Conservation (phyloP, 2,329 filamentous ascomycete species). For the Aureobasidium melanogenum region DNA sequence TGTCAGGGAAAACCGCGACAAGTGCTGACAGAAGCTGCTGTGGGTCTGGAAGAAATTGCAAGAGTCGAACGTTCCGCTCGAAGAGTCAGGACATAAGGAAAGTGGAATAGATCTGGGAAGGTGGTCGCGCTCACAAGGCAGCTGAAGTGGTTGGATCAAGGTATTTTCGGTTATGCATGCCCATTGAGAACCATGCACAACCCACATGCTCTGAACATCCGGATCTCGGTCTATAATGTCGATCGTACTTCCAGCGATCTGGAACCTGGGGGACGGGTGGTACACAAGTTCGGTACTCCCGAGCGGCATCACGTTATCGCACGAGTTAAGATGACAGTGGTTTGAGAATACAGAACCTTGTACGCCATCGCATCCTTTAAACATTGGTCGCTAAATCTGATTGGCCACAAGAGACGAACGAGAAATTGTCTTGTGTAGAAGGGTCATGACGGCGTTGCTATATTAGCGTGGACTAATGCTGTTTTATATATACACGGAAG, state of each 20-base stretch:
- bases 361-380: constrained; percentile 1
- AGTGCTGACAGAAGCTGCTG: background rate
- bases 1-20: background rate
- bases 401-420: background rate
- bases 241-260: background rate
- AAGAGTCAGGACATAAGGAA: background rate
- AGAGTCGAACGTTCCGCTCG: too few relatives aligned
- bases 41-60: background rate
- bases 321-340: background rate
- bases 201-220: background rate
- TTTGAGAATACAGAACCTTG: background rate
- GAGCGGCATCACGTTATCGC: background rate
- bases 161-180: background rate
- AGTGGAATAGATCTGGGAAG: background rate
- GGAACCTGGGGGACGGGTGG: background rate
- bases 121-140: background rate
- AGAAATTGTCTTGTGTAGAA: background rate
- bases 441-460: background rate
- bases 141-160: background rate
- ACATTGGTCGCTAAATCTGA: background rate
- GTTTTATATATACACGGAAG: background rate
- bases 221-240: background rate
- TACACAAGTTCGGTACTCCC: background rate
- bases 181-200: background rate
- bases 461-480: background rate